Evolutionary conservation across 768 basidiomycete genomes (phyloP), one percentile per base, ranked within the genome.

Genomic region (Boletus barrowsii): DNA sequence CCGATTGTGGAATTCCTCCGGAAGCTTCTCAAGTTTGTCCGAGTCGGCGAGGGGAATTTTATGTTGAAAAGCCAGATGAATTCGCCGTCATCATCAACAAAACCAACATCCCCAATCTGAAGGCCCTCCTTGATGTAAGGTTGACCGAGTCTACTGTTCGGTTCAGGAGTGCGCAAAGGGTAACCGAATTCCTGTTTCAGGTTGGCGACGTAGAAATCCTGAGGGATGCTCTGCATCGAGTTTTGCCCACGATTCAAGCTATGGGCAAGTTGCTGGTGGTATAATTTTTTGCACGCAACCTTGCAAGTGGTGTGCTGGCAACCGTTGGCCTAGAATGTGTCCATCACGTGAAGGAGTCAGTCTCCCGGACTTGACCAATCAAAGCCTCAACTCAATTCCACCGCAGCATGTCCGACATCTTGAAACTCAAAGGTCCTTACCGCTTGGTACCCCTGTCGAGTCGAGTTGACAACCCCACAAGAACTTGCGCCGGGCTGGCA

Each of bases 11-110:
- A 48, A 11, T 0, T 51, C 44, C 40, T 41, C 20, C 1, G 40
- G 40, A 2, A 41, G 40, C 13, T 29, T 29, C 9, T 29, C 26
- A 26, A 26, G 26, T 29, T 18, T 39, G 9, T 18, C 37, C 14
- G 5, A n/a, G 33, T 72, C 56, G 41, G 56, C 53, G n/a, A 57
- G 50, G 45, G 68, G 60, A 17, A 53, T 6, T 17, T 6, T 6
- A 73, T 68, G 33, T 72, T 73, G 58, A 72, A 74, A 1, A 72
- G 59, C 53, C 68, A 67, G 32, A 61, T 55, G 35, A 75, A 61
- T 36, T 18, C 39, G 24, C 73, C 73, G 36, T 59, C 42, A 2
- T 57, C 54, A 7, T 64, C 62, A 14, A 75, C 39, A 22, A 69
- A 58, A 13, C 70, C 70, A 10, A 74, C 68, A 55, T 75, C 73